Evolutionary conservation across 2,329 filamentous ascomycete genomes (phyloP).

Genomic region (Ramichloridium luteum): DNA sequence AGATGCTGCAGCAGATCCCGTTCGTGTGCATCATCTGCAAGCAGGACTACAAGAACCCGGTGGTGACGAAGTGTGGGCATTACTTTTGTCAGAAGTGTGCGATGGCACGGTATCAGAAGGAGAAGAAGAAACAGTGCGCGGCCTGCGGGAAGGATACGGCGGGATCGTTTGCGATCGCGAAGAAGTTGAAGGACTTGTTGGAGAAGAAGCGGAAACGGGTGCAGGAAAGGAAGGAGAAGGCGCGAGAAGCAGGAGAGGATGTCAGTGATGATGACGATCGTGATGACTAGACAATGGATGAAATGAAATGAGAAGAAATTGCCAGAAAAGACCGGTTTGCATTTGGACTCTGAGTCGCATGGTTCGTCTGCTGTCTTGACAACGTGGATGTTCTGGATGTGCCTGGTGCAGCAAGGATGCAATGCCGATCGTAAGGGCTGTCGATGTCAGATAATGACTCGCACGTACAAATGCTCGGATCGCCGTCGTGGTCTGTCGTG

Average conservation of each 20-base stretch:
- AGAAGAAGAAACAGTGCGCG: conserved; percentile 67
- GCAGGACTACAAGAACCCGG: conserved; percentile 61
- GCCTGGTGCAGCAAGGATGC: too few relatives aligned
- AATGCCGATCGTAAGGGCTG: too few relatives aligned
- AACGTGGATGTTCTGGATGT: too few relatives aligned
- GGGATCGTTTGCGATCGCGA: conserved; percentile 82
- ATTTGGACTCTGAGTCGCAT: too few relatives aligned
- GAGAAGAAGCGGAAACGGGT: conserved; percentile 57
- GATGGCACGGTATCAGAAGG: conserved; percentile 68
- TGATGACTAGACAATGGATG: conserved; percentile 1
- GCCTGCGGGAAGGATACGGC: conserved; percentile 75
- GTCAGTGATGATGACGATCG: conserved; percentile 1
- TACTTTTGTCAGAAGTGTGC: conserved; percentile 94
- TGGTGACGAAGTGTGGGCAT: conserved; percentile 83
- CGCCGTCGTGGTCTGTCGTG: too few relatives aligned
- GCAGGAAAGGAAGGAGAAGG: conserved; percentile 45
- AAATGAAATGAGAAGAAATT: background rate
- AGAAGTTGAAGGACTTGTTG: conserved; percentile 67
- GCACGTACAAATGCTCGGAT: too few relatives aligned
- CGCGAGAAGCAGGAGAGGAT: conserved; percentile 42
- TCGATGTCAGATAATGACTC: too few relatives aligned
- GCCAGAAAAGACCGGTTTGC: too few relatives aligned
- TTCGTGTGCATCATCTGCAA: conserved; percentile 85
- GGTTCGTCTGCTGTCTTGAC: too few relatives aligned
- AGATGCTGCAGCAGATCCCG: conserved; percentile 68